Conservation (phyloP, 2,329 filamentous ascomycete genomes). For the Pyrenochaeta sp. region DNA sequence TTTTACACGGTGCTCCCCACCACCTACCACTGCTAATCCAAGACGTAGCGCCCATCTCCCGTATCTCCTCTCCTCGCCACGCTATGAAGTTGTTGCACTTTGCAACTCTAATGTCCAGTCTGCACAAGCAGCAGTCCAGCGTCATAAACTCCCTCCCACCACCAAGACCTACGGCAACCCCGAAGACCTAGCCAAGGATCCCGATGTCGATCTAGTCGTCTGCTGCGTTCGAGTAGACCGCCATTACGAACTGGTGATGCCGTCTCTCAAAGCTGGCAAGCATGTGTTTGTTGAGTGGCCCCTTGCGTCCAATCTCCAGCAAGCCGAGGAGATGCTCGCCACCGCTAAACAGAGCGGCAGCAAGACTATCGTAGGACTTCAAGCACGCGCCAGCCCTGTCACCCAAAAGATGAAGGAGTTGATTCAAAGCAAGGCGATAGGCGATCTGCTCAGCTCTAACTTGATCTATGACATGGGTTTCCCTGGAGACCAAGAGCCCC, state of each 20-base stretch:
- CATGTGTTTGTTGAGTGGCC: slow-evolving; percentile 62
- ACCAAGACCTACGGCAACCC: slow-evolving; percentile 57
- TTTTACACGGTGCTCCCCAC: background rate
- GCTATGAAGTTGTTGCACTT: slow-evolving; percentile 58
- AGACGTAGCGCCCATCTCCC: slow-evolving; percentile 48
- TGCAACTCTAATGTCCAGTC: slow-evolving; percentile 56
- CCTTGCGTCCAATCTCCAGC: slow-evolving; percentile 47
- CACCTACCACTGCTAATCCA: background rate
- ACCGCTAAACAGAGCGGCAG: slow-evolving; percentile 52
- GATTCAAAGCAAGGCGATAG: slow-evolving; percentile 51
- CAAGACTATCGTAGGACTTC: slow-evolving; percentile 58
- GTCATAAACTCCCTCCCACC: slow-evolving; percentile 46
- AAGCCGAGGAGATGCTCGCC: slow-evolving; percentile 53
- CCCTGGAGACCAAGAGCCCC: slow-evolving; percentile 24
- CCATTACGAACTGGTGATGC: slow-evolving; percentile 58
- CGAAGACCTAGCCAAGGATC: slow-evolving; percentile 53
- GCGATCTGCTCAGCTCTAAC: slow-evolving; percentile 50
- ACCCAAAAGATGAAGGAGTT: slow-evolving; percentile 49
- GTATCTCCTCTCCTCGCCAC: slow-evolving; percentile 36
- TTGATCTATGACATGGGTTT: background rate
- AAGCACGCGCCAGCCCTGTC: slow-evolving; percentile 51
- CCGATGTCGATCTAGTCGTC: slow-evolving; percentile 54
- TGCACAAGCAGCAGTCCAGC: slow-evolving; percentile 52
- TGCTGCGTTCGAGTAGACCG: slow-evolving; percentile 63
- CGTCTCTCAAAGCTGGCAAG: slow-evolving; percentile 63